These are phyloP conservation scores for Coriolopsis trogii DNA, from an alignment of 1,284 basidiomycete genomes.

Conservation along the genomic window DNA sequence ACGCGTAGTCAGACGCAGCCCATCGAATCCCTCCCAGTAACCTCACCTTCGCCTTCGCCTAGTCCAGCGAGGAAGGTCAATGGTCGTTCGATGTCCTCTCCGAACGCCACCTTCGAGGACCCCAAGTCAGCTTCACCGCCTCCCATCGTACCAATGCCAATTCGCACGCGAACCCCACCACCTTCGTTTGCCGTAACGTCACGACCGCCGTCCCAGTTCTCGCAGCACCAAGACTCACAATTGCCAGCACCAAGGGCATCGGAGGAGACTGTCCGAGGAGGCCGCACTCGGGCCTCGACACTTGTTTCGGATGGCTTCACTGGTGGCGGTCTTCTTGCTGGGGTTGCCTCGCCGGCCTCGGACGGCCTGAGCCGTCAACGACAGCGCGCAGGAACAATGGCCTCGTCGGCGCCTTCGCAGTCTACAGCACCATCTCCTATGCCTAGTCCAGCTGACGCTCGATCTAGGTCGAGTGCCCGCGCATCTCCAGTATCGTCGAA, in stretches of 20 bases:
- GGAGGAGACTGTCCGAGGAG: slow-evolving; percentile 19
- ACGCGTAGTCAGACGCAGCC: slow-evolving; percentile 33
- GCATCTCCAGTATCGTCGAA: slow-evolving; percentile 1
- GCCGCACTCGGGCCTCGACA: slow-evolving; percentile 24
- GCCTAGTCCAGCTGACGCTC: slow-evolving; percentile 3
- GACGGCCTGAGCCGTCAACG: slow-evolving; percentile 7
- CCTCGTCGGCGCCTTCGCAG: slow-evolving; percentile 12
- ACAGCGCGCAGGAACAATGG: slow-evolving; percentile 23
- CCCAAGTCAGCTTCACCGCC: slow-evolving; percentile 18
- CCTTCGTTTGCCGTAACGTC: slow-evolving; percentile 72
- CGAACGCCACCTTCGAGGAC: slow-evolving; percentile 28
- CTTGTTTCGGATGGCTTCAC: slow-evolving; percentile 33
- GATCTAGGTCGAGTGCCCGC: slow-evolving; percentile 9
- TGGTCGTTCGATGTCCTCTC: slow-evolving; percentile 30
- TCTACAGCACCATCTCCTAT: slow-evolving; percentile 17
- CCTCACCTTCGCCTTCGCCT: slow-evolving; percentile 23
- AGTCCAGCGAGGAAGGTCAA: slow-evolving; percentile 23
- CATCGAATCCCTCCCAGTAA: slow-evolving; percentile 15
- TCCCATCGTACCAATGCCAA: slow-evolving; percentile 63
- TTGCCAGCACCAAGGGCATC: slow-evolving; percentile 1
- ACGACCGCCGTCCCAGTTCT: slow-evolving; percentile 45
- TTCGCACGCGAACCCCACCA: slow-evolving; percentile 60
- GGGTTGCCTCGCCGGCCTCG: slow-evolving; percentile 6
- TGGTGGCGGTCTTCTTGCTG: slow-evolving; percentile 32
- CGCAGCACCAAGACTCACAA: slow-evolving; percentile 7